A percentile compares a stretch with the other conserved stretches of the same genome.
These are phyloP conservation scores for Coniochaeta sp. DNA, from an alignment of 2,329 filamentous ascomycete genomes.

Conservation along the genomic window DNA sequence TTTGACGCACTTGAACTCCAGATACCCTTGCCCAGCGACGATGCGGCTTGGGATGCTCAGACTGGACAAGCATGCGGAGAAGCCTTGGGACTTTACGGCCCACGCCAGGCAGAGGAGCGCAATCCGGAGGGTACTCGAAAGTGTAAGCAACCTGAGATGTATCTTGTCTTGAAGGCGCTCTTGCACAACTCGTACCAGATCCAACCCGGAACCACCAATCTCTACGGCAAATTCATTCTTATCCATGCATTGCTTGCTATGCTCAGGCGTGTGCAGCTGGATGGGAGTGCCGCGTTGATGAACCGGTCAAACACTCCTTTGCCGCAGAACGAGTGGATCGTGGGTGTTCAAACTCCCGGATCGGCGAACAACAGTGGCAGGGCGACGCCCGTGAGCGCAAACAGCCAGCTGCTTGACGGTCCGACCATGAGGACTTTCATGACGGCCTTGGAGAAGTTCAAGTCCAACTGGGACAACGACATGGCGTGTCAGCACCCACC, in stretches of 20 bases:
- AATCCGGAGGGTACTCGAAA: slow-evolving; percentile 59
- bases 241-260: slow-evolving; percentile 62
- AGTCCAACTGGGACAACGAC: slow-evolving; percentile 63
- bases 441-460: slow-evolving; percentile 64
- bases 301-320: slow-evolving; percentile 46
- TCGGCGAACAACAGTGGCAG: slow-evolving; percentile 39
- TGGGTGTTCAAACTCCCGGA: slow-evolving; percentile 25
- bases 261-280: slow-evolving; percentile 39
- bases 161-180: slow-evolving; percentile 53
- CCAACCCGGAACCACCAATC: slow-evolving; percentile 59
- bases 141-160: slow-evolving; percentile 57
- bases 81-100: slow-evolving; percentile 57
- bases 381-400: slow-evolving; percentile 36
- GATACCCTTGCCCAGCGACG: slow-evolving; percentile 64
- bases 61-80: slow-evolving; percentile 53
- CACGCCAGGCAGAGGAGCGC: slow-evolving; percentile 40
- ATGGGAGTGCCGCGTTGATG: slow-evolving; percentile 26
- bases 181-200: slow-evolving; percentile 53
- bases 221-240: slow-evolving; percentile 67
- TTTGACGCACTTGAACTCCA: slow-evolving; percentile 59
- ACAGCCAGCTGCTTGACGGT: slow-evolving; percentile 30
- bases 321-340: slow-evolving; percentile 52
- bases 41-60: slow-evolving; percentile 66
- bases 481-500: slow-evolving; percentile 61
- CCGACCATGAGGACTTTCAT: slow-evolving; percentile 40